Evolutionary conservation across 768 basidiomycete genomes (phyloP), one percentile per base, ranked within the genome.

Genomic region (Sarcodon aspratus): DNA sequence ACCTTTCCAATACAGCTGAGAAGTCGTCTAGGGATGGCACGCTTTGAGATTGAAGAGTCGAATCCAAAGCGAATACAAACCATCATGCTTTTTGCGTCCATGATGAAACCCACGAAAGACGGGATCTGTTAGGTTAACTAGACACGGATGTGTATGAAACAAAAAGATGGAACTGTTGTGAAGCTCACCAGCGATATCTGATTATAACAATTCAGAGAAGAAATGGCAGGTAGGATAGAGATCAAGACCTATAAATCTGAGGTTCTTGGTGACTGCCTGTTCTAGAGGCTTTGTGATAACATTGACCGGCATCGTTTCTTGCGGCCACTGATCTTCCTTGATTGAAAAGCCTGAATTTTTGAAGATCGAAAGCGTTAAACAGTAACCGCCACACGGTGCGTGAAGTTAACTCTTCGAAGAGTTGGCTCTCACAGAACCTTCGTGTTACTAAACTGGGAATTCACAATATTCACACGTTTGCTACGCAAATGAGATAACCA

Each of bases 71-170:
- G 31, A 47, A 21, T 33, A 57, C 61, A 31, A 47, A 70, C 78
- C 74, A 49, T 74, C 61, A 45, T 80, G 79, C 57, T 74, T 75
- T 48, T 61, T 57, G 50, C 66, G 71, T 11, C 75, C 72, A 43
- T 63, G 72, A 56, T 80, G 69, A 18, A 62, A 55, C 34, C 79
- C 79, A 52, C 67, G 68, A 55, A 80, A 80, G 7, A 78, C 68
- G 6, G 74, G 75, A 54, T 81, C 79, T 12, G 75, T 78, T 45
- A 81, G 63, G 55, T 76, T 75, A 9, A 74, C 73, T 76, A 36
- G 18, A 35, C 2, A 27, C 21, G 21, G 21, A 27, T 27, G 21
- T 5, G 21, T 27, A 27, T 27, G 21, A 27, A n/a, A 27, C 21
- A 27, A 7, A 15, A 44, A 31, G 15, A 3, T 31, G 11, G 8